A percentile compares a stretch with the other conserved stretches of the same genome.
Evolutionary conservation across 2,329 filamentous ascomycete genomes (phyloP).

Genomic region (Pleomassaria siparia): DNA sequence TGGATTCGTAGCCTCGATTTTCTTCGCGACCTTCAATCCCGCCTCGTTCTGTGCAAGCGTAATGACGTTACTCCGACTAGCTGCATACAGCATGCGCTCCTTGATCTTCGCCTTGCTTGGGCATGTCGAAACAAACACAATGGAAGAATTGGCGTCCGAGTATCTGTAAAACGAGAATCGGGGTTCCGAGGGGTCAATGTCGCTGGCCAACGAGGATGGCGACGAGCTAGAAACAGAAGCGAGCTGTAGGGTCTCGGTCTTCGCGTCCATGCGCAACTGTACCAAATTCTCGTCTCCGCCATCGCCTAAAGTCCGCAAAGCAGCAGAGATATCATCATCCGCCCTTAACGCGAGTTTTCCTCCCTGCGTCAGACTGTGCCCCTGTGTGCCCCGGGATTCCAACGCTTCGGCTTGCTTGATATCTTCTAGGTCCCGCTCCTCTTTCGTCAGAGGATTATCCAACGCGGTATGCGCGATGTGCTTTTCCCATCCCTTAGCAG

Average conservation of each 20-base stretch:
- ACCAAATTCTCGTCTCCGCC: constrained; percentile 57
- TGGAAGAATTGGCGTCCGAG: constrained; percentile 56
- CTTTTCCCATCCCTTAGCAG: constrained; percentile 66
- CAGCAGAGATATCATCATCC: constrained; percentile 63
- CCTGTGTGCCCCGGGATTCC: constrained; percentile 68
- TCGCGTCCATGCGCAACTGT: constrained; percentile 73
- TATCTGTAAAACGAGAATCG: constrained; percentile 79
- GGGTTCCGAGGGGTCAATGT: constrained; percentile 69
- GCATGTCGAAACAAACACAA: constrained; percentile 83
- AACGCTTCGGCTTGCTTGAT: constrained; percentile 76
- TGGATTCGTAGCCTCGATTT: constrained; percentile 65
- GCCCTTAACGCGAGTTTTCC: constrained; percentile 54
- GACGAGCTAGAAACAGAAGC: constrained; percentile 56
- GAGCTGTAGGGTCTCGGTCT: constrained; percentile 69
- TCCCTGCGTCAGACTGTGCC: constrained; percentile 43
- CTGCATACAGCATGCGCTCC: constrained; percentile 82
- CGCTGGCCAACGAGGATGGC: constrained; percentile 59
- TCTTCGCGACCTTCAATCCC: constrained; percentile 68
- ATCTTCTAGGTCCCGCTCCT: constrained; percentile 70
- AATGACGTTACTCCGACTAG: constrained; percentile 61
- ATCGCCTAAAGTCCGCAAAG: constrained; percentile 60
- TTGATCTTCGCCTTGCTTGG: constrained; percentile 73
- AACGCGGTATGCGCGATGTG: constrained; percentile 67
- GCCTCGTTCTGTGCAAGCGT: constrained; percentile 66
- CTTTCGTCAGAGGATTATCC: constrained; percentile 73